These are phyloP conservation scores for Cymbidium sinense DNA, from an alignment of 106 monocot species.

Conservation along the genomic window DNA sequence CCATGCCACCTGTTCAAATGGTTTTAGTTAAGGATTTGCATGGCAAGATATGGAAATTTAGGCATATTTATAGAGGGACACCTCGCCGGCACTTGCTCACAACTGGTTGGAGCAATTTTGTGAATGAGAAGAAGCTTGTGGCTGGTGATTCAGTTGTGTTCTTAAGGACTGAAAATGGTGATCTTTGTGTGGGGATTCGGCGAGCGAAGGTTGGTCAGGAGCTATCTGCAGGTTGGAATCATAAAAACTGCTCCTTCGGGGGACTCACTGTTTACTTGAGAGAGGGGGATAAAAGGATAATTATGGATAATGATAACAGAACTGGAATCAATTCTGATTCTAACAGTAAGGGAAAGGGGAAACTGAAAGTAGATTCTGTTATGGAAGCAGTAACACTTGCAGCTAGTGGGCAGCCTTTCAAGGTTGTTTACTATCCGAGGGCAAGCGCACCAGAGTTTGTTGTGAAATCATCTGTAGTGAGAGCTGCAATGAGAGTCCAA, in stretches of 20 bases:
- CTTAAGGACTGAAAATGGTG: conserved; percentile 25
- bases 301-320: not conserved
- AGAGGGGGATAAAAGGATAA: conserved; percentile 11
- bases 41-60: conserved; percentile 40
- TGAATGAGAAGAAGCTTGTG: conserved; percentile 40
- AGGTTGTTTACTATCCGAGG: conserved; percentile 46
- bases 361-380: conserved; percentile 29
- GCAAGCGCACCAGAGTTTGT: conserved; percentile 32
- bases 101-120: conserved; percentile 50
- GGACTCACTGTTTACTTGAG: conserved; percentile 19
- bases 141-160: conserved; percentile 48
- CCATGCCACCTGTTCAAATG: conserved; percentile 32
- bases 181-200: conserved; percentile 40
- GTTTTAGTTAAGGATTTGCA: conserved; percentile 41
- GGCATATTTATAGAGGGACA: conserved; percentile 51
- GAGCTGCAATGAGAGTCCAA: conserved; percentile 24
- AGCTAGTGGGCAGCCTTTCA: conserved; percentile 26
- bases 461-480: conserved; percentile 26
- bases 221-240: conserved; percentile 1
- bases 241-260: not conserved
- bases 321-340: not conserved
- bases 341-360: conserved; percentile 13
- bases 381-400: conserved; percentile 33
- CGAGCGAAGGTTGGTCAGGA: conserved; percentile 15
- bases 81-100: conserved; percentile 49